phyloP scores from a whole-genome alignment of 2,329 filamentous ascomycete genomes.

The Aspergillus sojae region DNA sequence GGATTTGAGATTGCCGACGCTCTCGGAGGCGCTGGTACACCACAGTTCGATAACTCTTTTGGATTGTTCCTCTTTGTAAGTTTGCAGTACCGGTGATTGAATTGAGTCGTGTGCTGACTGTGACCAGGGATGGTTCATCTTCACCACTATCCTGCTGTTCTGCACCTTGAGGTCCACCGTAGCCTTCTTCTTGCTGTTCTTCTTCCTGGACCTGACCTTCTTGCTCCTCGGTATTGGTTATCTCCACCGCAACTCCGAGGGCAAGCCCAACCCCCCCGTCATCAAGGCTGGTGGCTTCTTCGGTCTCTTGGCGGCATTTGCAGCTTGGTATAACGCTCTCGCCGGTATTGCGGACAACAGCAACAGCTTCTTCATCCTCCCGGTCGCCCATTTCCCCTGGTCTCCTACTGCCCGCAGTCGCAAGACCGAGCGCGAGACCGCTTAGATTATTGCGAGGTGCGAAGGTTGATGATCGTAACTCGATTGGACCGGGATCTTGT shows the following conservation, averaged over 20 bases:
- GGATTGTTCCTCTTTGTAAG: slow-evolving; percentile 71
- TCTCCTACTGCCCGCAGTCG: slow-evolving; percentile 71
- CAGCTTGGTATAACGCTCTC: slow-evolving; percentile 85
- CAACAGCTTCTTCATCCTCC: slow-evolving; percentile 87
- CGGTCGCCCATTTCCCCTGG: slow-evolving; percentile 95
- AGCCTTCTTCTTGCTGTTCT: slow-evolving; percentile 77
- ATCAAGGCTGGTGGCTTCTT: slow-evolving; percentile 76
- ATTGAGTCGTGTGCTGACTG: slow-evolving; percentile 11
- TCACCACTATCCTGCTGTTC: slow-evolving; percentile 73
- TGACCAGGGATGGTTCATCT: slow-evolving; percentile 75
- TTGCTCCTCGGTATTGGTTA: slow-evolving; percentile 70
- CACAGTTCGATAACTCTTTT: slow-evolving; percentile 61
- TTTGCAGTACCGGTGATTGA: slow-evolving; percentile 4
- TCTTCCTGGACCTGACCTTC: slow-evolving; percentile 75
- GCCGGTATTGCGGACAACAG: slow-evolving; percentile 73
- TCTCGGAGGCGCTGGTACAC: slow-evolving; percentile 39
- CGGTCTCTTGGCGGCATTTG: slow-evolving; percentile 77
- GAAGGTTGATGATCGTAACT: neutral
- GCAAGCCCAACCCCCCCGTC: slow-evolving; percentile 50
- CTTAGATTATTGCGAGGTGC: slow-evolving; percentile 24
- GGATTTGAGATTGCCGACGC: slow-evolving; percentile 61
- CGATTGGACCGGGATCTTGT: neutral
- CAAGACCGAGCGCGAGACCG: slow-evolving; percentile 53
- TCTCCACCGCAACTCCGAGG: slow-evolving; percentile 53
- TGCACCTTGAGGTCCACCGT: slow-evolving; percentile 77